Conservation (phyloP, 257 asterid species). For the Cynanchum wilfordii region DNA sequence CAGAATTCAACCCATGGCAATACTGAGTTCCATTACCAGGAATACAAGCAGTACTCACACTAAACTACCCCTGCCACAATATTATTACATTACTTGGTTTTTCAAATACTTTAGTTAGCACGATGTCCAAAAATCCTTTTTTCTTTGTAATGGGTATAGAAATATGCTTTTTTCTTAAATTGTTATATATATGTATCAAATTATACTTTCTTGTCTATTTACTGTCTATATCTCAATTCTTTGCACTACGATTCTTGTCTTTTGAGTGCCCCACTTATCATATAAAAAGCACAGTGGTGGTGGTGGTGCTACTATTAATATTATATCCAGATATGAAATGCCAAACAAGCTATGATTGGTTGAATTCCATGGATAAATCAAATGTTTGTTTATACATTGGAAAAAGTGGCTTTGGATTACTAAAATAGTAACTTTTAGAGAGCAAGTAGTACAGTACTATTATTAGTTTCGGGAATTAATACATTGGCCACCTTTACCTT, state of each 20-base stretch:
- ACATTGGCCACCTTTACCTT: not conserved
- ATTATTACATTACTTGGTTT: not conserved
- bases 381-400: not conserved
- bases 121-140: not conserved
- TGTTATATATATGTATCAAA: not conserved
- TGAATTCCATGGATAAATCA: not conserved
- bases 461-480: not conserved
- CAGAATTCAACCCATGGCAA: conserved; percentile 84
- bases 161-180: not conserved
- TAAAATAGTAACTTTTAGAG: not conserved
- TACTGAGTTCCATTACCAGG: conserved; percentile 23
- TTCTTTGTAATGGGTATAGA: not conserved
- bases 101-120: not conserved
- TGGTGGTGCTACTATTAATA: no score
- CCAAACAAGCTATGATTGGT: not conserved
- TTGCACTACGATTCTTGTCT: not conserved
- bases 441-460: no score
- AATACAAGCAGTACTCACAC: not conserved
- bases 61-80: not conserved
- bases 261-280: not conserved
- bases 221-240: not conserved
- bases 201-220: not conserved
- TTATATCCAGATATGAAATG: not conserved
- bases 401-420: not conserved
- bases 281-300: no score